A percentile compares a stretch with the other conserved stretches of the same genome.
Conservation (phyloP, 2,329 filamentous ascomycete species). For the Cytospora leucostoma region DNA sequence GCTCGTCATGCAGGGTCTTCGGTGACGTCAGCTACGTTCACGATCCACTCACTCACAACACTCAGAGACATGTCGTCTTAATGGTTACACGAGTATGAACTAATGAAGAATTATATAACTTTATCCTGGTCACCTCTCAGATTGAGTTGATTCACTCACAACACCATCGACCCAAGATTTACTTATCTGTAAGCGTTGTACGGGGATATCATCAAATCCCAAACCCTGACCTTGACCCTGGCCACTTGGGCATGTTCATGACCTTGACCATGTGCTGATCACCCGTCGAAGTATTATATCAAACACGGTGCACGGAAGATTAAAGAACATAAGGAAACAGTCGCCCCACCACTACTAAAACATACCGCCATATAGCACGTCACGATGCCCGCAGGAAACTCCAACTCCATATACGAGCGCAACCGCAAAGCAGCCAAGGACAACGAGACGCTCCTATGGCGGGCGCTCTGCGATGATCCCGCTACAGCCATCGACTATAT, state of each 20-base stretch:
- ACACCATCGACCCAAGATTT: neutral
- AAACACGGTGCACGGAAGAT: neutral
- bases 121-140: neutral
- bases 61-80: neutral
- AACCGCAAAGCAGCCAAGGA: conserved; percentile 22
- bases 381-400: conserved; percentile 22
- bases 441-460: conserved; percentile 19
- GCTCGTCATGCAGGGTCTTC: neutral
- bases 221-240: neutral
- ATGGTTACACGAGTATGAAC: neutral
- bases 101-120: neutral
- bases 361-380: neutral
- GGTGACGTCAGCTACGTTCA: conserved; percentile 14
- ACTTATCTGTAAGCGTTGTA: neutral
- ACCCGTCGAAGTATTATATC: neutral
- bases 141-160: neutral
- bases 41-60: neutral
- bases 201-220: too few relatives aligned
- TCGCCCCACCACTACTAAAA: neutral
- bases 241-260: neutral
- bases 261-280: neutral
- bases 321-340: neutral
- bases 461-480: conserved; percentile 12
- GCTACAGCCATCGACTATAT: conserved; percentile 10
- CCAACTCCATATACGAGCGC: conserved; percentile 20